Evolutionary conservation across 2,329 filamentous ascomycete genomes (phyloP).

Genomic region (Ceratocystis colombiana): DNA sequence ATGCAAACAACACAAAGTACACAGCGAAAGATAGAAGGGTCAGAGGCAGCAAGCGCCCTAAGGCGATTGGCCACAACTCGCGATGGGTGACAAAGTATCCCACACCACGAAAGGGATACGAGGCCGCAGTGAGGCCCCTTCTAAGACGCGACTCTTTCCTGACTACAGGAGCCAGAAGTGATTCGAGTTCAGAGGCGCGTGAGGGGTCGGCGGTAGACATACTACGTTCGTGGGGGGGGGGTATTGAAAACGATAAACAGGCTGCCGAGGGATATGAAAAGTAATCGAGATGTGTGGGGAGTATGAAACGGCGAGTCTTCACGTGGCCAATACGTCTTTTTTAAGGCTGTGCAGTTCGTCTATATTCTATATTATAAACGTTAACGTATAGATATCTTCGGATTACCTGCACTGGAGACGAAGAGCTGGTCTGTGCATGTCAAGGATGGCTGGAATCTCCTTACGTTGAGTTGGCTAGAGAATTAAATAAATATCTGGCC

Average conservation of each 20-base stretch:
- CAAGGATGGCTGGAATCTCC: not conserved
- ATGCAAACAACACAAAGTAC: constrained; percentile 76
- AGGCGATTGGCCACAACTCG: constrained; percentile 73
- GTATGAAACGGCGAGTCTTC: not conserved
- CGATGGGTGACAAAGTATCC: constrained; percentile 69
- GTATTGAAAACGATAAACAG: not conserved
- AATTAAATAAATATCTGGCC: not conserved
- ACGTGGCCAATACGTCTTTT: not conserved
- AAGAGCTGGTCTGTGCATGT: constrained; percentile 5
- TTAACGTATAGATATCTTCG: not conserved
- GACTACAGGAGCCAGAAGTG: constrained; percentile 11
- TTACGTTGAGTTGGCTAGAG: not conserved
- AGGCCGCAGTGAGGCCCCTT: constrained; percentile 40
- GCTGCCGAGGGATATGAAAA: not conserved
- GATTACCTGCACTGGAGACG: not conserved
- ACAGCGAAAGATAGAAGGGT: constrained; percentile 73
- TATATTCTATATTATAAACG: not conserved
- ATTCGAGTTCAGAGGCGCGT: constrained; percentile 14
- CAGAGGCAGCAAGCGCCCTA: constrained; percentile 66
- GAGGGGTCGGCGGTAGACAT: not conserved
- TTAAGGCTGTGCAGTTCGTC: not conserved
- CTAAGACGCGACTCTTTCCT: constrained; percentile 3
- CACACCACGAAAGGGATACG: constrained; percentile 60
- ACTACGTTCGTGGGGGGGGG: not conserved
- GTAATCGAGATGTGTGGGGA: not conserved